These are phyloP conservation scores for Kwoniella botswanensis DNA, from an alignment of 768 basidiomycete species.

Conservation along the genomic window DNA sequence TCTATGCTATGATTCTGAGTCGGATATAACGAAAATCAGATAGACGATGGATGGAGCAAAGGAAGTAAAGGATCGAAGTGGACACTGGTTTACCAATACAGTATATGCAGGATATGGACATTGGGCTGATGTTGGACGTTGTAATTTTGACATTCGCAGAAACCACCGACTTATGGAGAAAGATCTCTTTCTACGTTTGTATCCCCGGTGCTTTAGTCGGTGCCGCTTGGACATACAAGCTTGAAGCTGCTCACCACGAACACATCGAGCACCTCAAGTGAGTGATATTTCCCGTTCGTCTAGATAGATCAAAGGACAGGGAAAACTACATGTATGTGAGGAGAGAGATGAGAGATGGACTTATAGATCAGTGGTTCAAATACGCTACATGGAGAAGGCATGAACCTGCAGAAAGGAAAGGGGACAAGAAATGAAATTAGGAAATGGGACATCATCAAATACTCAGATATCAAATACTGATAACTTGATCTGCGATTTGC, in stretches of 20 bases:
- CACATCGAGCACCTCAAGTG: slow-evolving; percentile 53
- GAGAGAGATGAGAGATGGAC: neutral
- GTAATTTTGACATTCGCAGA: slow-evolving; percentile 25
- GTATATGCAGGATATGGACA: no score
- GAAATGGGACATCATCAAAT: no score
- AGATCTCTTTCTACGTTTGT: slow-evolving; percentile 56
- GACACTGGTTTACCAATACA: no score
- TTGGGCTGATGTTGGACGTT: neutral
- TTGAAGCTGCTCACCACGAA: slow-evolving; percentile 54
- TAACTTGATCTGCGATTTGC: no score
- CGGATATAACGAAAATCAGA: neutral
- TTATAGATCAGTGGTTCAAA: neutral
- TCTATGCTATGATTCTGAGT: neutral
- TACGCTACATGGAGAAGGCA: no score
- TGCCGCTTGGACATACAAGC: slow-evolving; percentile 54
- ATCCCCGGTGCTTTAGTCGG: slow-evolving; percentile 54
- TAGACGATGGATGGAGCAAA: no score
- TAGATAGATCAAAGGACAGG: neutral
- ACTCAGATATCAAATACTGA: no score
- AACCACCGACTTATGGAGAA: slow-evolving; percentile 56
- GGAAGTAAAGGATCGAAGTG: no score
- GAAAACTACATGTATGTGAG: no score
- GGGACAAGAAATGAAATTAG: no score
- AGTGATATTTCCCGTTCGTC: slow-evolving; percentile 11
- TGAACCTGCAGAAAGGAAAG: no score